Evolutionary conservation across 768 basidiomycete genomes (phyloP).

Genomic region (Lactifluus subvellereus): DNA sequence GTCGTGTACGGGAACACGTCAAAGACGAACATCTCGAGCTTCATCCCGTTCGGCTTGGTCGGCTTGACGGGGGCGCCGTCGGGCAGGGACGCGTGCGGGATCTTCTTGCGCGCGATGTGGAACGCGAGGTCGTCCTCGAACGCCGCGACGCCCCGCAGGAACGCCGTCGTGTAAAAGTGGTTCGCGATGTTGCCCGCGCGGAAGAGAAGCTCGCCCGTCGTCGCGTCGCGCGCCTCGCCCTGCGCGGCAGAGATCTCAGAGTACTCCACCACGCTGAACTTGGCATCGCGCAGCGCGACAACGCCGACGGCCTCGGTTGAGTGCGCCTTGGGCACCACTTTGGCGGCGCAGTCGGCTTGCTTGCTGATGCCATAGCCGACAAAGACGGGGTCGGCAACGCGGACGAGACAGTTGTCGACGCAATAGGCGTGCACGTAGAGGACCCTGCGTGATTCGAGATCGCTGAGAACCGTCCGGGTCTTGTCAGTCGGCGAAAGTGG

Average conservation of each 20-base stretch:
- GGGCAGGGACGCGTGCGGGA: conserved; percentile 69
- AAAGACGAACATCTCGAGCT: conserved; percentile 97
- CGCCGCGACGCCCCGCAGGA: conserved; percentile 67
- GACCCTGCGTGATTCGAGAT: conserved; percentile 69
- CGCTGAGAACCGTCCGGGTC: conserved; percentile 72
- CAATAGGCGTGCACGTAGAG: conserved; percentile 92
- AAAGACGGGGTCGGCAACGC: conserved; percentile 96
- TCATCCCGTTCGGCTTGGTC: conserved; percentile 93
- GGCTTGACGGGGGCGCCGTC: conserved; percentile 74
- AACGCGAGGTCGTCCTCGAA: conserved; percentile 90
- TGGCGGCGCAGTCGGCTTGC: conserved; percentile 86
- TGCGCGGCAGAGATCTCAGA: conserved; percentile 90
- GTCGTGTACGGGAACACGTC: conserved; percentile 95
- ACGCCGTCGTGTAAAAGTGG: conserved; percentile 91
- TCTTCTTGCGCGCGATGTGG: conserved; percentile 99
- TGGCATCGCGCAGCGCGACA: conserved; percentile 75
- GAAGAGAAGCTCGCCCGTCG: conserved; percentile 77
- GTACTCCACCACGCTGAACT: conserved; percentile 94
- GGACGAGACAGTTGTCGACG: conserved; percentile 98
- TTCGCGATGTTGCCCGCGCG: conserved; percentile 97
- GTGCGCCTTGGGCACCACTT: conserved; percentile 86
- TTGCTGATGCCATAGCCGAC: conserved; percentile 89
- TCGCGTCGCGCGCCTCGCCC: conserved; percentile 64
- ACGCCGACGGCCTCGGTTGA: conserved; percentile 95
- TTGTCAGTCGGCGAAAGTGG: conserved; percentile 58